A percentile compares a stretch with the other conserved stretches of the same genome.
phyloP scores from a whole-genome alignment of 352 stramenopile species.

The Hyaloperonospora brassicae region DNA sequence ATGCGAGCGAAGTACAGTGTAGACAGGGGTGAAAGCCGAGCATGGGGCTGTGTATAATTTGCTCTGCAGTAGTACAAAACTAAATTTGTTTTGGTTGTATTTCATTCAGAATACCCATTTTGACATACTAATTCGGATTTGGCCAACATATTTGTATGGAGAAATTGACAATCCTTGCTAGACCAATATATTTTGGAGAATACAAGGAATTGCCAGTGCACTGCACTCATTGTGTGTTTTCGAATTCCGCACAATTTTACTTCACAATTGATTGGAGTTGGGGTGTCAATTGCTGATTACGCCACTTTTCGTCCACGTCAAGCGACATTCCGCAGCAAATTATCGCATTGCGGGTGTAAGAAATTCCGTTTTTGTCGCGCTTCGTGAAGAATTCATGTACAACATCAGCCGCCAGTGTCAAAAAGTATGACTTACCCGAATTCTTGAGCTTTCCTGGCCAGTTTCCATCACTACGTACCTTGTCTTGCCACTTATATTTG shows the following conservation, averaged over 20 bases:
- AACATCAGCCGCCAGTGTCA: background rate
- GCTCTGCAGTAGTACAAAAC: no score
- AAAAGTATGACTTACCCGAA: slow-evolving; percentile 1
- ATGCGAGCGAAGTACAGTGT: no score
- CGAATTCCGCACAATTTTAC: background rate
- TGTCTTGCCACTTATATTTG: no score
- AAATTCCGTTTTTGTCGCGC: slow-evolving; percentile 4
- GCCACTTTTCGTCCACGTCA: slow-evolving; percentile 2
- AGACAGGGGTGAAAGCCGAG: no score
- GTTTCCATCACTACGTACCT: no score
- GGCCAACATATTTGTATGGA: background rate
- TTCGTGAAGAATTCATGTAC: slow-evolving; percentile 3
- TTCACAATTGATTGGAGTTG: background rate
- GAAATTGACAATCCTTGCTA: background rate
- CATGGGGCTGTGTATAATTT: no score
- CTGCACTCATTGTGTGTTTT: no score
- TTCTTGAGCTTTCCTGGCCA: slow-evolving; percentile 9
- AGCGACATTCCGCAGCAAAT: slow-evolving; percentile 2
- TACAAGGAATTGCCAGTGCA: no score
- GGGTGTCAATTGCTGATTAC: background rate
- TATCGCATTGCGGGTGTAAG: no score
- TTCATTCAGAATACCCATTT: no score
- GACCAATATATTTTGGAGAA: no score
- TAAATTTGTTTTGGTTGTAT: no score
- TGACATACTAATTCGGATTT: background rate